These are phyloP conservation scores for Beauveria bassiana DNA, from an alignment of 2,329 filamentous ascomycete species.

Conservation along the genomic window DNA sequence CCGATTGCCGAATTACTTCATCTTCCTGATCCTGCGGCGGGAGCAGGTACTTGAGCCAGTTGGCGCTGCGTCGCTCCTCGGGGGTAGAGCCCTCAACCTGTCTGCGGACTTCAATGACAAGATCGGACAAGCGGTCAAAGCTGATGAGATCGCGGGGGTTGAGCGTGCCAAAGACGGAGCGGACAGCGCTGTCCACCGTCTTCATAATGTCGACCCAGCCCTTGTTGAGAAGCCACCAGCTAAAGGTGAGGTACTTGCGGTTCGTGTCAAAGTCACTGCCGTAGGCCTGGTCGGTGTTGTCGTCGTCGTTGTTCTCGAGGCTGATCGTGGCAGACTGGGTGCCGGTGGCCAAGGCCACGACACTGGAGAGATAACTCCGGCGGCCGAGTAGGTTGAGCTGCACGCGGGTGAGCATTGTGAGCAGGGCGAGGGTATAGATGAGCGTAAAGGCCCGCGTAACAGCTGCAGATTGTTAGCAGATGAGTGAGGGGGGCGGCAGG, in stretches of 20 bases:
- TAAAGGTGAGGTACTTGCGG: conserved; percentile 87
- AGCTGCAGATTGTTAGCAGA: conserved; percentile 42
- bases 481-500: neutral
- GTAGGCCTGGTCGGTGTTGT: conserved; percentile 71
- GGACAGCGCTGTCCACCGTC: conserved; percentile 77
- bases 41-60: conserved; percentile 80
- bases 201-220: conserved; percentile 80
- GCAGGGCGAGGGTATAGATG: conserved; percentile 80
- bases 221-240: conserved; percentile 93
- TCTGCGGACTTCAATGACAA: conserved; percentile 77
- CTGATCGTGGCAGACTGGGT: conserved; percentile 69
- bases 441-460: conserved; percentile 87
- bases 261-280: conserved; percentile 96
- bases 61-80: conserved; percentile 34
- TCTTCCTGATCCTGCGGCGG: conserved; percentile 73
- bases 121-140: conserved; percentile 68
- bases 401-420: conserved; percentile 87
- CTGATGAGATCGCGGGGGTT: conserved; percentile 85
- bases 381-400: conserved; percentile 95
- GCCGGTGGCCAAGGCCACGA: conserved; percentile 81
- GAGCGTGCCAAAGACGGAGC: conserved; percentile 79
- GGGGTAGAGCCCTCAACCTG: conserved; percentile 62
- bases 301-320: conserved; percentile 89
- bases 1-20: conserved; percentile 77
- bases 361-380: conserved; percentile 90